phyloP scores from a whole-genome alignment of 78 protist genomes.

The Bodo saltans region DNA sequence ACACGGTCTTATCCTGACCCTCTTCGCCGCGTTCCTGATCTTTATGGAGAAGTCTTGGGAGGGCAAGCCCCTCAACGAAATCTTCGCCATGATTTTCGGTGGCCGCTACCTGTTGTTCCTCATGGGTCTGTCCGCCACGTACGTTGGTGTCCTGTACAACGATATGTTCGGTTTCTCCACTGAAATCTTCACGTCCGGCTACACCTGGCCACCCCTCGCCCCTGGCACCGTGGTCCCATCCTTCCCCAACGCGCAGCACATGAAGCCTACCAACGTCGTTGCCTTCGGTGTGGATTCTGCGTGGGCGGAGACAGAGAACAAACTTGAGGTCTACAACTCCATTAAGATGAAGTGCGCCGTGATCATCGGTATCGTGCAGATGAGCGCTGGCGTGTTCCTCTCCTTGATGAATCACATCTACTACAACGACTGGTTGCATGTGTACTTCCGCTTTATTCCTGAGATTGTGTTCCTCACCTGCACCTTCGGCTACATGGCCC shows the following conservation, averaged over 20 bases:
- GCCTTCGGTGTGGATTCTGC: conserved; percentile 84
- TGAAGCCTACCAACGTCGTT: neutral
- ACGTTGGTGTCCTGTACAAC: conserved; percentile 95
- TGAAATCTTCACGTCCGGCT: neutral
- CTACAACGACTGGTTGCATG: conserved; percentile 41
- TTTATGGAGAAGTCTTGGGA: conserved; percentile 13
- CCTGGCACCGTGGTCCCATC: neutral
- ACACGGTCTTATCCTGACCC: conserved; percentile 89
- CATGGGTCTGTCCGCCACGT: conserved; percentile 94
- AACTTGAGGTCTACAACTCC: conserved; percentile 87
- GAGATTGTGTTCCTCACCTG: conserved; percentile 86
- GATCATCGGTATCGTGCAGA: conserved; percentile 94
- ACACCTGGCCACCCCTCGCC: neutral
- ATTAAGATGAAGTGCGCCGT: conserved; percentile 98
- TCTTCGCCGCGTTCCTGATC: conserved; percentile 60
- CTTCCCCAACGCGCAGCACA: neutral
- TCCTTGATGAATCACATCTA: conserved; percentile 71
- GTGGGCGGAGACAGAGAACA: conserved; percentile 73
- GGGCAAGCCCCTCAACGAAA: conserved; percentile 32
- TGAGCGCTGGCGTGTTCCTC: conserved; percentile 90
- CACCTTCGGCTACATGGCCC: conserved; percentile 92
- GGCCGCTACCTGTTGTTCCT: conserved; percentile 95
- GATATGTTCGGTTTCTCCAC: conserved; percentile 78
- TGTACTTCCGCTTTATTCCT: conserved; percentile 85
- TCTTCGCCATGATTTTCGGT: conserved; percentile 76